Conservation (phyloP, 352 stramenopile species). For the Aphanomyces cochlioides region DNA sequence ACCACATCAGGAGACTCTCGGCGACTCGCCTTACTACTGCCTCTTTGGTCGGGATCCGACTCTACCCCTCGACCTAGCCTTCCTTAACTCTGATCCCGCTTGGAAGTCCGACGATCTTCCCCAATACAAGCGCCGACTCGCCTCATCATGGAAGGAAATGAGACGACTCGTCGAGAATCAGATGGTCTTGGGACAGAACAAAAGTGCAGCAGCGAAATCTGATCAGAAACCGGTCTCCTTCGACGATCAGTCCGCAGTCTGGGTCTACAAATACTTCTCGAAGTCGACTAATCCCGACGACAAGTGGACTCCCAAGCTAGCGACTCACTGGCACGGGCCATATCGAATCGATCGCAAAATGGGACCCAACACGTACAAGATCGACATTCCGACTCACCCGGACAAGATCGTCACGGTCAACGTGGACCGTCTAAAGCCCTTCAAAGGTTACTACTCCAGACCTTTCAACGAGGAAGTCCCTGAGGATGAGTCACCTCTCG, state of each 20-base stretch:
- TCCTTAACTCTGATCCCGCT: neutral
- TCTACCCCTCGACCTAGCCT: neutral
- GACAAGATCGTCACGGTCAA: conserved; percentile 16
- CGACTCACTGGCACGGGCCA: neutral
- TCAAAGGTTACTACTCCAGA: conserved; percentile 1
- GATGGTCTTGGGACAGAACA: neutral
- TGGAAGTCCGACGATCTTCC: neutral
- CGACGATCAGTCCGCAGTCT: neutral
- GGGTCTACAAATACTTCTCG: conserved; percentile 14
- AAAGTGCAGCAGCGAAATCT: neutral
- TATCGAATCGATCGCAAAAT: neutral
- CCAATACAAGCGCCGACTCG: conserved; percentile 1
- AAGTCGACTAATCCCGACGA: neutral
- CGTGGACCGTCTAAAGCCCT: conserved; percentile 8
- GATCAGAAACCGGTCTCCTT: neutral
- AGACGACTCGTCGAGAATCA: neutral
- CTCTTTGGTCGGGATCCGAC: neutral
- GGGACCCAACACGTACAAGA: conserved; percentile 6
- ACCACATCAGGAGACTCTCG: neutral
- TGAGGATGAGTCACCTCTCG: neutral
- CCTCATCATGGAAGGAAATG: neutral
- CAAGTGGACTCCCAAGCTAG: neutral
- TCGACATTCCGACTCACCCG: neutral
- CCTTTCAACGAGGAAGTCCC: conserved; percentile 14
- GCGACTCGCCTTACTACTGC: neutral